Conservation (phyloP, 495 filamentous ascomycete species). For the Annulohypoxylon moriforme region DNA sequence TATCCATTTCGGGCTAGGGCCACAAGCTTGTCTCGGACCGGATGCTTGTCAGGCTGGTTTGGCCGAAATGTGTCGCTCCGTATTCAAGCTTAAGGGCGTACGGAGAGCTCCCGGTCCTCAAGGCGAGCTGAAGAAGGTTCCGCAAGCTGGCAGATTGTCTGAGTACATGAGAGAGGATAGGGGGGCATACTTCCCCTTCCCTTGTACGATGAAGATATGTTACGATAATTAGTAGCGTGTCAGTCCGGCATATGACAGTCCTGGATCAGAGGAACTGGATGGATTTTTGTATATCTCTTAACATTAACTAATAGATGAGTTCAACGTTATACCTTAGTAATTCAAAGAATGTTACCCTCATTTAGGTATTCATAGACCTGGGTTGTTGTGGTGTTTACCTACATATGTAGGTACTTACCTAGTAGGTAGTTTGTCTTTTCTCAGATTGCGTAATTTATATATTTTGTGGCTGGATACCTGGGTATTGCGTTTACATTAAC, state of each 20-base stretch:
- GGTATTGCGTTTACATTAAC: no score
- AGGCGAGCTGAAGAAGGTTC: conserved; percentile 79
- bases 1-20: conserved; percentile 72
- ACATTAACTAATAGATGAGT: no score
- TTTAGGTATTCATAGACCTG: no score
- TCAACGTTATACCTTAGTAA: no score
- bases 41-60: conserved; percentile 72
- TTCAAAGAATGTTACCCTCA: no score
- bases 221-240: conserved; percentile 54
- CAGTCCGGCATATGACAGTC: not conserved
- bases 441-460: no score
- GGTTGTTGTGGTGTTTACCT: no score
- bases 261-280: not conserved
- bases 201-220: conserved; percentile 71
- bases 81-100: conserved; percentile 72
- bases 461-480: no score
- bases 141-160: conserved; percentile 67
- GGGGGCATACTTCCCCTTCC: conserved; percentile 78
- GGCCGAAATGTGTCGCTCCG: conserved; percentile 73
- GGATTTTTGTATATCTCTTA: not conserved
- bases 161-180: conserved; percentile 81
- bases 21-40: conserved; percentile 71
- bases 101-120: conserved; percentile 74
- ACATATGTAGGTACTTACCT: no score
- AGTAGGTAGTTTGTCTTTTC: no score